A percentile compares a stretch with the other conserved stretches of the same genome.
Evolutionary conservation across 768 basidiomycete genomes (phyloP).

Genomic region (Leccinellum luteum): DNA sequence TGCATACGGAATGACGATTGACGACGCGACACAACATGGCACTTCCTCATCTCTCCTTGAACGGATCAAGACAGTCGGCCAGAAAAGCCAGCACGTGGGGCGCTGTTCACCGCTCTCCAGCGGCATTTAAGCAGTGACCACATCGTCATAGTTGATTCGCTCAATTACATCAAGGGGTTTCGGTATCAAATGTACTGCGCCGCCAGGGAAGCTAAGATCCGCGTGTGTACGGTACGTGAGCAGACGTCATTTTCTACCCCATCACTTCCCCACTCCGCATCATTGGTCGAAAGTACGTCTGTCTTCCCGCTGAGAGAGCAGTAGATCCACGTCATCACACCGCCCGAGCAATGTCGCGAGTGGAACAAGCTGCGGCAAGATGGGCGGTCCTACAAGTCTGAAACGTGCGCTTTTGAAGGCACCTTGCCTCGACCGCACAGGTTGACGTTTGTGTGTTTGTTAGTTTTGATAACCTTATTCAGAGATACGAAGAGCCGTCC

Average conservation of each 20-base stretch:
- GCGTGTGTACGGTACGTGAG: slow-evolving; percentile 78
- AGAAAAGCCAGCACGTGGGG: slow-evolving; percentile 87
- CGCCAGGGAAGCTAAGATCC: slow-evolving; percentile 80
- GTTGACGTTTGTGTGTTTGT: background rate
- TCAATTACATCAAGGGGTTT: slow-evolving; percentile 98
- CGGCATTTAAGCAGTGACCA: slow-evolving; percentile 68
- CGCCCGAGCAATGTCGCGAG: slow-evolving; percentile 68
- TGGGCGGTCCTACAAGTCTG: slow-evolving; percentile 52
- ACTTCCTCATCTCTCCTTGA: background rate
- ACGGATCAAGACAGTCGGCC: slow-evolving; percentile 57
- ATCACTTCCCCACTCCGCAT: background rate
- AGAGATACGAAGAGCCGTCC: slow-evolving; percentile 93
- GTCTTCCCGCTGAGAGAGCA: slow-evolving; percentile 16
- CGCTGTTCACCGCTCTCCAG: slow-evolving; percentile 80
- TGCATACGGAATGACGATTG: background rate
- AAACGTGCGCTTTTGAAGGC: slow-evolving; percentile 52
- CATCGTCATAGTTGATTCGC: slow-evolving; percentile 84
- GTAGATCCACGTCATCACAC: slow-evolving; percentile 75
- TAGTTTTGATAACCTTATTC: slow-evolving; percentile 48
- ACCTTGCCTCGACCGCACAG: background rate
- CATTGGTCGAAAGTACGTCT: background rate
- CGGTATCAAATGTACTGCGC: slow-evolving; percentile 98
- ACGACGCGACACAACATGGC: background rate
- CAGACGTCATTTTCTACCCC: background rate
- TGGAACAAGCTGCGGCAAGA: slow-evolving; percentile 65